Base-by-base conservation (phyloP, 441 rosid genomes). In the Hura crepitans region DNA sequence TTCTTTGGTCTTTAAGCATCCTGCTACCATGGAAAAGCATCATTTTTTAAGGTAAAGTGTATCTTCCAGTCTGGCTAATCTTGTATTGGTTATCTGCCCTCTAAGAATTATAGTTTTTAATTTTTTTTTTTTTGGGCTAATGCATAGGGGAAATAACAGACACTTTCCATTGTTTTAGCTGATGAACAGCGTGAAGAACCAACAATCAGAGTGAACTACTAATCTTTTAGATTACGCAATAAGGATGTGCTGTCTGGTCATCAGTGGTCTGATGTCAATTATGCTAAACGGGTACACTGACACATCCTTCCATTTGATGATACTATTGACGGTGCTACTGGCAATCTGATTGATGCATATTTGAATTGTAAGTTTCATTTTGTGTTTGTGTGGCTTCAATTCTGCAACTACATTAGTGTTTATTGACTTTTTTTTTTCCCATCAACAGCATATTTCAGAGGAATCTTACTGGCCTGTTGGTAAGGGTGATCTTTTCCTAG, bases 231-330 rank as follows among this genome's bases (percentile, higher is more conserved):
- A n/a, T n/a, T n/a, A n/a, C n/a, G n/a, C n/a, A n/a, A n/a, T n/a
- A n/a, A n/a, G n/a, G 96, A 90, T 78, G 90, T 90, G 70, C 85
- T 90, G 53, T 88, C 96, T 22, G 85, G 86, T 75, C 96, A 88
- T 68, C 96, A 90, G 57, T 90, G 96, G 71, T 85, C 96, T 1
- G 96, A 86, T 84, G 91, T 90, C 33, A 90, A 90, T 63, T 88
- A 90, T 62, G 96, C 91, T 17, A 87, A 86, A 78, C 91, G 91
- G 69, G 96, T 90, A 17, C 93, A n/a, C n/a, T n/a, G n/a, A n/a
- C n/a, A 90, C 83, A 90, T 90, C 58, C 81, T 90, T 68, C 96
- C 96, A 0, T 72, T 92, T 22, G 97, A 89, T 81, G 97, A 92
- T 76, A 86, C 97, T 1, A 80, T 92, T 55, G 97, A 89, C 81